A percentile compares a stretch with the other conserved stretches of the same genome.
Evolutionary conservation across 2,329 filamentous ascomycete genomes (phyloP).

Genomic region (Clonostachys solani): DNA sequence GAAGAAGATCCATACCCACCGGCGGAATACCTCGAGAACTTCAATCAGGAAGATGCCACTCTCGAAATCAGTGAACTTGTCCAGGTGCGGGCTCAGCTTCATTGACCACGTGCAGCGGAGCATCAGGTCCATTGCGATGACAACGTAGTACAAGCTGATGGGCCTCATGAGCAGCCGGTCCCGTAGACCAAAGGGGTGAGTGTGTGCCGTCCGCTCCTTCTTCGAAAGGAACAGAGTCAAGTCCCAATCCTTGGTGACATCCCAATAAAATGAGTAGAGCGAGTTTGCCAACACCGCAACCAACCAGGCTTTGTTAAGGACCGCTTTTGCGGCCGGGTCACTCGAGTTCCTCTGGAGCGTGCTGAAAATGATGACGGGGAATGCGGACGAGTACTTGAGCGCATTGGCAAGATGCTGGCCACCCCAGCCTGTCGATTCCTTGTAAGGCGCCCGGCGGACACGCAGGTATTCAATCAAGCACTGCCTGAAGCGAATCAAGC

Average conservation of each 20-base stretch:
- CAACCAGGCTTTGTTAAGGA: conserved; percentile 60
- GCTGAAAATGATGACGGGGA: conserved; percentile 82
- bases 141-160: conserved; percentile 74
- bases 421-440: conserved; percentile 63
- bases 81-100: conserved; percentile 78
- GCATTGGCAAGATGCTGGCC: conserved; percentile 91
- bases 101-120: conserved; percentile 89
- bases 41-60: conserved; percentile 85
- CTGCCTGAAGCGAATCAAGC: conserved; percentile 82
- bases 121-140: conserved; percentile 72
- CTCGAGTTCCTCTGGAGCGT: conserved; percentile 65
- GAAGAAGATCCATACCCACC: conserved; percentile 98
- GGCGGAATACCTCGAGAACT: conserved; percentile 77
- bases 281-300: conserved; percentile 76
- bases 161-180: conserved; percentile 68
- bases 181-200: conserved; percentile 75
- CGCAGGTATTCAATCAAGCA: conserved; percentile 85
- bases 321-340: conserved; percentile 29
- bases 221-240: conserved; percentile 70
- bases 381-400: conserved; percentile 88
- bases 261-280: conserved; percentile 97
- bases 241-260: conserved; percentile 95
- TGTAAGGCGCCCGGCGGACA: conserved; percentile 54
- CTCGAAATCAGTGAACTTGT: conserved; percentile 83
- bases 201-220: conserved; percentile 52